Conservation (phyloP, 768 basidiomycete species). For the Agaricus sinodeliciosus region DNA sequence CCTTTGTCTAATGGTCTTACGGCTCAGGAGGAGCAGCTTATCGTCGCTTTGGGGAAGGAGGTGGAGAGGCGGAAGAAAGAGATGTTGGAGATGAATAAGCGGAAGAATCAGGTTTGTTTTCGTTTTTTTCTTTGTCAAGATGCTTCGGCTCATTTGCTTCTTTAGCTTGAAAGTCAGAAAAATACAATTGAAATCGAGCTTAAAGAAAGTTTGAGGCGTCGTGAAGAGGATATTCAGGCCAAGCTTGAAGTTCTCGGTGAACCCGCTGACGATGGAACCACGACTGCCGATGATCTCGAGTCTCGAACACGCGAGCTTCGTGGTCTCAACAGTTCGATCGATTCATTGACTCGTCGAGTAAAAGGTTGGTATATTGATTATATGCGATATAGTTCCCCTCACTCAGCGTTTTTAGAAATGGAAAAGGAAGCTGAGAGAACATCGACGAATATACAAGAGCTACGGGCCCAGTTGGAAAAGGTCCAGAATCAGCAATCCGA, state of each 20-base stretch:
- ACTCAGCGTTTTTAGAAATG: constrained; percentile 37
- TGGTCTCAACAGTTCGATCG: constrained; percentile 59
- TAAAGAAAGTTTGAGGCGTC: constrained; percentile 78
- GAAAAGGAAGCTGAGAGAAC: constrained; percentile 70
- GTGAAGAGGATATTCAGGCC: constrained; percentile 68
- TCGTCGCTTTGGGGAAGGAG: constrained; percentile 66
- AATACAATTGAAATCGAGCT: constrained; percentile 88
- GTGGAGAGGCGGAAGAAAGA: constrained; percentile 69
- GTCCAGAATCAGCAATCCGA: constrained; percentile 80
- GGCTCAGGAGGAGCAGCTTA: constrained; percentile 57
- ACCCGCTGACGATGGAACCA: constrained; percentile 42
- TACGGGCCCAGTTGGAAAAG: constrained; percentile 60
- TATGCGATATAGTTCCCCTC: neutral
- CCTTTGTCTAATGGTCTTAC: constrained; percentile 74
- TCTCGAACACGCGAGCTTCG: constrained; percentile 63
- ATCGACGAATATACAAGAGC: constrained; percentile 57
- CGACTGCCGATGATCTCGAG: constrained; percentile 62
- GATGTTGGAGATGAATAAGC: constrained; percentile 60
- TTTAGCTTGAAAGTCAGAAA: constrained; percentile 66
- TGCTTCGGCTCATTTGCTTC: neutral
- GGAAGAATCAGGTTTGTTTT: constrained; percentile 59
- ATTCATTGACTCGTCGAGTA: constrained; percentile 53
- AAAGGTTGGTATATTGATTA: constrained; percentile 36
- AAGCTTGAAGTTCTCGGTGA: constrained; percentile 77
- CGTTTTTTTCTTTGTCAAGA: neutral